Evolutionary conservation across 2,329 filamentous ascomycete genomes (phyloP), one percentile per base, ranked within the genome.

Genomic region (Lachnellula willkommii): DNA sequence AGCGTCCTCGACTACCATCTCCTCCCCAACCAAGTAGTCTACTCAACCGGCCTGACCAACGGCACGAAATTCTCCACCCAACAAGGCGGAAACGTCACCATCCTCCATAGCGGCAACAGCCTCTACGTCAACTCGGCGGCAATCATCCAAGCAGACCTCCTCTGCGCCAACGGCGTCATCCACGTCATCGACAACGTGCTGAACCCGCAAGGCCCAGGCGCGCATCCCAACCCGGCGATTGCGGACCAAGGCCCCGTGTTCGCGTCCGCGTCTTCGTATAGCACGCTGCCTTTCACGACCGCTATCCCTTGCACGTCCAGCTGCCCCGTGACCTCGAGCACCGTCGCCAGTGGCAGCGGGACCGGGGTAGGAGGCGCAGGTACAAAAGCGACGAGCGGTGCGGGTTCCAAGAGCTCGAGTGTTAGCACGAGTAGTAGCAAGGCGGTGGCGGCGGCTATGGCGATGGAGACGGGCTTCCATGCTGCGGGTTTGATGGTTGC

Each of bases 101-200:
- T 76, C 45, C 62, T 63, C 22, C 66, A 70, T 43, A 66, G 70
- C 6, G 65, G 65, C 11, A 71, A 72, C 54, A 69, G 68, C 26
- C 55, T 69, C 42, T 80, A 73, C 60, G 60, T 74, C 53, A 73
- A 73, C 56, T 65, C 63, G 11, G 71, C 72, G 0, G 65, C 70
- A n/a, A 64, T 76, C 20, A 60, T 73, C 12, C 62, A 66, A 28
- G 55, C 66, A 9, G 69, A 72, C 57, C 65, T 71, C 42, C 60
- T 71, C 3, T 50, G 71, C 39, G 60, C 61, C 26, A 70, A 69
- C 52, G 65, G 72, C 52, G 68, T 75, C 37, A 36, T 68, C 8
- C 61, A 68, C 54, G 63, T 72, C 15, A 68, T 73, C 42, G 70
- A 67, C 54, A 74, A 72, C 55, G 75, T 79, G 9, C 70, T 80